Base-by-base conservation (phyloP, 805 yeast genomes). In the Yamadazyma endophytica region DNA sequence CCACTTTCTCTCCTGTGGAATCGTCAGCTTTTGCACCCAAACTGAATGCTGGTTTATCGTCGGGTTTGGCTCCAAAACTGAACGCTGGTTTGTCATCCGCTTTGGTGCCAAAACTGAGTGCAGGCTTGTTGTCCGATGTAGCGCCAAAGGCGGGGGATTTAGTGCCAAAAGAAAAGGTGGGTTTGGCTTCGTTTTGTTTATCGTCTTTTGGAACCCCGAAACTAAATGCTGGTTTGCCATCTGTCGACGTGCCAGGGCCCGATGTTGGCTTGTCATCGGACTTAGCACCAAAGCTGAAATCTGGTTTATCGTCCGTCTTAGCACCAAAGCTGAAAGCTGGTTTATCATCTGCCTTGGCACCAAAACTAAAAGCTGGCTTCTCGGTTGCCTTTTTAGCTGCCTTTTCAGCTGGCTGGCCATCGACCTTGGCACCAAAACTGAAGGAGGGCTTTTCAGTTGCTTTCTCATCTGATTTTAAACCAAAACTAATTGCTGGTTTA, bases 121-220 rank as follows among this genome's bases (percentile, higher is more conserved):
- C 9, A 6, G 30, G 24, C 4, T 17, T 24, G n/a, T n/a, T n/a
- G 12, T 24, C 37, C 19, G 28, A 25, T 24, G 16, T 15, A 6
- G 26, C 7, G 9, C 16, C 21, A 18, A 21, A 30, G 21, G 29
- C 26, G 30, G n/a, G n/a, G n/a, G 34, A 33, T 13, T 36, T 24
- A 13, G 19, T 32, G 6, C 47, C 51, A 31, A 51, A 48, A 7
- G 44, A 28, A 24, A 48, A 44, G 17, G 19, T 6, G 15, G 40
- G 39, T 24, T 28, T 31, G 15, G 26, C 17, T 18, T 13, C 17
- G 23, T 21, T 15, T 12, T 13, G 16, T 23, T 21, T 29, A 32
- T 34, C 20, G n/a, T 20, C 8, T 13, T 17, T 24, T 9, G 15
- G n/a, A 24, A 6, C 17, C 6, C 46, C 53, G 33, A 46, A 43